Evolutionary conservation across 2,329 filamentous ascomycete species (phyloP).

Genomic region (Cladosporium phlei): DNA sequence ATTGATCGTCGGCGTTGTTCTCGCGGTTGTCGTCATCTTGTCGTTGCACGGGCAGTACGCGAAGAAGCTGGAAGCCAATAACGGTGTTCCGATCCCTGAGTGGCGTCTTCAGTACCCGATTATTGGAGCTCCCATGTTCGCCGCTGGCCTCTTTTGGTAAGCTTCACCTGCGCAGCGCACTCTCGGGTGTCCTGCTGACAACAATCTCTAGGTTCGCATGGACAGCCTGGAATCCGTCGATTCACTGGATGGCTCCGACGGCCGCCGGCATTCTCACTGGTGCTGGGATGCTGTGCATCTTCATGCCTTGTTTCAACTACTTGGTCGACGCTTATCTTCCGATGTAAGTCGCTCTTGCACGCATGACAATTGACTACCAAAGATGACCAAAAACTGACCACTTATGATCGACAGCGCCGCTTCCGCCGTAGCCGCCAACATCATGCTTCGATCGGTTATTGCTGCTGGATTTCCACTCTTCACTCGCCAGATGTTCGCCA

Average conservation of each 20-base stretch:
- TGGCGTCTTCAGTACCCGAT: conserved; percentile 21
- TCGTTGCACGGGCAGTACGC: conserved; percentile 1
- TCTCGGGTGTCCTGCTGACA: background rate
- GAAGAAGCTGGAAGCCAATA: conserved; percentile 8
- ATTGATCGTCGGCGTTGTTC: conserved; percentile 59
- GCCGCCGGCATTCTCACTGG: conserved; percentile 20
- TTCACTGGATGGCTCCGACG: conserved; percentile 22
- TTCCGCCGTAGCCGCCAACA: conserved; percentile 12
- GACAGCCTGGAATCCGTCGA: conserved; percentile 18
- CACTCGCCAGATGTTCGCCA: conserved; percentile 12
- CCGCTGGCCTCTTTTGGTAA: conserved; percentile 35
- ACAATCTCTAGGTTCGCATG: conserved; percentile 13
- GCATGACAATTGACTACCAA: background rate
- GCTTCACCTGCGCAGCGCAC: background rate
- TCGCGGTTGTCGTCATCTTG: conserved; percentile 40
- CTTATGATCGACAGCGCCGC: background rate
- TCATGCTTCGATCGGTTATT: conserved; percentile 13
- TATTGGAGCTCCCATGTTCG: conserved; percentile 29
- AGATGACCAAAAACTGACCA: background rate
- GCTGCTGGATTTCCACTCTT: conserved; percentile 12
- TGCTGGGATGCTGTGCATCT: conserved; percentile 22
- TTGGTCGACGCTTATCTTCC: conserved; percentile 38
- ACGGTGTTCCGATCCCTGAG: conserved; percentile 20
- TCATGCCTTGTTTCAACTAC: conserved; percentile 29
- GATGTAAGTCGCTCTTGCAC: conserved; percentile 36